Base-by-base conservation (phyloP, 2,329 filamentous ascomycete genomes). In the Alternaria postmessia region DNA sequence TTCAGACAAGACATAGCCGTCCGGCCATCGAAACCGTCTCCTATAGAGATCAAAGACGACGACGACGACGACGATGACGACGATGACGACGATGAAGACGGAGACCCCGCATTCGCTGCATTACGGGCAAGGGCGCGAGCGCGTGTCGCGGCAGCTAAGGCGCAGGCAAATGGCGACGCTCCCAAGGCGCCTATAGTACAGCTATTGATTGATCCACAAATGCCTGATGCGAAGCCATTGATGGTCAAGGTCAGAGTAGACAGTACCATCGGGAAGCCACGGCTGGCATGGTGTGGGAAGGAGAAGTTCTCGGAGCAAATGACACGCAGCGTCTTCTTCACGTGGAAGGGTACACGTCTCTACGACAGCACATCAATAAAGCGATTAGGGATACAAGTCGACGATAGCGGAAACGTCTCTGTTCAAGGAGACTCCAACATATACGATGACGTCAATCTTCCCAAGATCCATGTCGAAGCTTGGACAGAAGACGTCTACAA, bases 311-410 rank as follows among this genome's bases (percentile, higher is more conserved):
- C 81, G 2, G 77, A 81, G 3, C 81, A 85, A 3, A 75, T 84
- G 24, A 78, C 83, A 2, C 79, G 84, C 5, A 80, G 82, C 1
- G 81, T 96, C 18, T 90, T 95, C 69, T 84, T 98, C 56, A 95
- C 92, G 0, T 97, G 92, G 89, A 89, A 89, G 64, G 85, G 87
- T 26, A 87, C 87, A 59, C 87, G 87, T 60, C 79, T 97, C 3
- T 97, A 91, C 74, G 87, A 91, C 65, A 85, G 86, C n/a, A 92
- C 91, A 5, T 94, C 90, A 7, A 63, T 77, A 22, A 60, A 64
- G 22, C 65, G 75, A 3, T 56, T 78, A n/a, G 77, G 76, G 9
- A 85, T 95, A 46, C 79, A 80, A 28, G 70, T 83, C 3, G 80
- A 83, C 54, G 67, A 71, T 2, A 71, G 78, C 30, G 79, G 82